Percentiles rank a stretch among this genome's conserved stretches.
Evolutionary conservation across 768 basidiomycete species (phyloP).

Genomic region (Gelatoporia subvermispora): DNA sequence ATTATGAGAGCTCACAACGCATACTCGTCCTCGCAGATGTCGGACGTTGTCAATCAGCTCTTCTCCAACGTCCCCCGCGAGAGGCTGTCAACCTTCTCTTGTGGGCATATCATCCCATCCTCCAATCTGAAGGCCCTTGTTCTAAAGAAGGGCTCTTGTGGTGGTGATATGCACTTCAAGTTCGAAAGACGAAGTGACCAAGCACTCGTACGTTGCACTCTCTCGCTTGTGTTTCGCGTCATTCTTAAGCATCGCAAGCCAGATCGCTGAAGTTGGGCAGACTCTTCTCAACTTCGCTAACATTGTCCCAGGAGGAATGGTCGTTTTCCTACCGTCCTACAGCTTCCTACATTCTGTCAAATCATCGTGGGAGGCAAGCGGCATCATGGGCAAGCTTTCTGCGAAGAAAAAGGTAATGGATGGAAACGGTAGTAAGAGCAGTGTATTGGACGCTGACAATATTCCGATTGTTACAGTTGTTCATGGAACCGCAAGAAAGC

Average conservation of each 20-base stretch:
- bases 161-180: constrained; percentile 75
- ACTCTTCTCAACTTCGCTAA: constrained; percentile 75
- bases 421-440: too few relatives aligned
- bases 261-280: constrained; percentile 83
- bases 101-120: constrained; percentile 86
- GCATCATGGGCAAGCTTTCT: constrained; percentile 55
- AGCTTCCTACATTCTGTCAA: constrained; percentile 68
- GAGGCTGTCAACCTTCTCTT: constrained; percentile 77
- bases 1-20: not conserved
- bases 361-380: constrained; percentile 57
- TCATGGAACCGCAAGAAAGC: constrained; percentile 79
- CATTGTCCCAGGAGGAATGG: constrained; percentile 80
- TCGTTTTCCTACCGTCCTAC: constrained; percentile 94
- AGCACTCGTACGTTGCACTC: constrained; percentile 40
- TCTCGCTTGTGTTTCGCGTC: not conserved
- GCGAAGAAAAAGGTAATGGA: constrained; percentile 79
- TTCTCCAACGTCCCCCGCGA: constrained; percentile 61
- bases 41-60: constrained; percentile 80
- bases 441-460: not conserved
- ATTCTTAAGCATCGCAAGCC: not conserved
- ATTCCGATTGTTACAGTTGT: too few relatives aligned
- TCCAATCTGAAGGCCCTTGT: constrained; percentile 75
- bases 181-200: constrained; percentile 65
- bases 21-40: constrained; percentile 48
- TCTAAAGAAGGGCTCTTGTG: constrained; percentile 69